phyloP scores from a whole-genome alignment of 164 flowering plant genomes.

The Aristolochia contorta region DNA sequence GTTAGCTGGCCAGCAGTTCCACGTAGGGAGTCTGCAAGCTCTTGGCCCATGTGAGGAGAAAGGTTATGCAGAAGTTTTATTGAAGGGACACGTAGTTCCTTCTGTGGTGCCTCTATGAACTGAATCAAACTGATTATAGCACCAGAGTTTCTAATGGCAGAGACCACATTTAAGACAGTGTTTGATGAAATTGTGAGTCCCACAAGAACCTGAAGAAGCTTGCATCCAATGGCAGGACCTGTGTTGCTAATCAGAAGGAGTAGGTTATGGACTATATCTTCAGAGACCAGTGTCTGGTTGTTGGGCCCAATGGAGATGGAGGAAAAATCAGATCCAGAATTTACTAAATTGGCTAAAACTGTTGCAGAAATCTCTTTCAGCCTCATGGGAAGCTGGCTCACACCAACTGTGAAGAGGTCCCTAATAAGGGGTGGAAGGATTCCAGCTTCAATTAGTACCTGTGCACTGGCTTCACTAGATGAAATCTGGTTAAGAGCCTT shows the following conservation, averaged over 20 bases:
- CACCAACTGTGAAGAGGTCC: conserved; percentile 76
- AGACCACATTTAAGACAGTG: conserved; percentile 51
- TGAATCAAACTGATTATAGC: conserved; percentile 88
- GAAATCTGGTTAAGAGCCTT: conserved; percentile 87
- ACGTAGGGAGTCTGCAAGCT: conserved; percentile 68
- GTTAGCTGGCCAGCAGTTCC: conserved; percentile 77
- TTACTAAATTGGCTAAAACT: conserved; percentile 80
- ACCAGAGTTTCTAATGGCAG: conserved; percentile 88
- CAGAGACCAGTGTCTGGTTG: conserved; percentile 78
- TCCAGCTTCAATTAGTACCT: conserved; percentile 66
- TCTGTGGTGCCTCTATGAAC: conserved; percentile 86
- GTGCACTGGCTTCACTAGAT: conserved; percentile 68
- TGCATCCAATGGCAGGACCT: conserved; percentile 89
- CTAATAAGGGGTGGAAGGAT: conserved; percentile 82
- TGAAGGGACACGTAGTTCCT: conserved; percentile 72
- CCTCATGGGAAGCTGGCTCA: conserved; percentile 69
- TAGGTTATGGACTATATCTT: conserved; percentile 67
- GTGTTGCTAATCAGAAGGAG: conserved; percentile 95
- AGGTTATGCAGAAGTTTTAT: conserved; percentile 76
- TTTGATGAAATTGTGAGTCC: conserved; percentile 68
- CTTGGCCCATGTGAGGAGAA: conserved; percentile 81
- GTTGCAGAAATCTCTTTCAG: conserved; percentile 93
- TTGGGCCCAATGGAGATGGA: conserved; percentile 60
- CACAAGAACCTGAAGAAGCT: conserved; percentile 92
- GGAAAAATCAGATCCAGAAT: conserved; percentile 55